Base-by-base conservation (phyloP, 2,329 filamentous ascomycete genomes). In the Arthrobotrys entomopaga region DNA sequence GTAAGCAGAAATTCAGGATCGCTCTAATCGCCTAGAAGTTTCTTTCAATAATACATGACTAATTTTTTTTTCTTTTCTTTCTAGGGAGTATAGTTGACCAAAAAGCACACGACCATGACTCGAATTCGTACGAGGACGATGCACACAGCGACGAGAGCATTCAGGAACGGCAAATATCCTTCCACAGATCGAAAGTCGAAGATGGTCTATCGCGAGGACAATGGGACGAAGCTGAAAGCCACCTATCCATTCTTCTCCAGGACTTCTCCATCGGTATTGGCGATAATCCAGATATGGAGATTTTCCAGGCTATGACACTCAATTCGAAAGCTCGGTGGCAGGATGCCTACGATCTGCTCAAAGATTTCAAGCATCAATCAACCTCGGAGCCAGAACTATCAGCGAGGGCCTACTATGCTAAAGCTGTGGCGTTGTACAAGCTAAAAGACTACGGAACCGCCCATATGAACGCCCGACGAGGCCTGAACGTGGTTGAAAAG, bases 261-360 rank as follows among this genome's bases (percentile, higher is more conserved):
- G 70, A 67, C 15, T 54, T 67, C 16, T n/a, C 60, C 13, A 54
- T 58, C 24, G 24, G 40, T 22, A 57, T 58, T 24, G 24, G 40
- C 34, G 63, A 67, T 24, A 67, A 22, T 10, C 70, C 70, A 15
- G 70, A 74, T 20, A 50, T 67, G 63, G 49, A 63, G 46, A 64
- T 74, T 6, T 24, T 74, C 4, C 40, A 59, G 58, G 70, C 63
- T 2, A 74, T 74, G 70, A 61, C 58, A 20, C 61, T 58, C 34
- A 74, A 74, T 46, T 66, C 56, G 34, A 74, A 64, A 22, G 70
- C 70, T 15, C 19, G 42, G n/a, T 74, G 70, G 70, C 50, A 67
- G 43, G 57, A 74, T 29, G 70, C 70, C 11, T 4, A 43, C 40
- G 58, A 74, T 40, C 50, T 67, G 16, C 70, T 74, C n/a, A 61